Conservation (phyloP, 768 basidiomycete species). For the Auriscalpium vulgare region DNA sequence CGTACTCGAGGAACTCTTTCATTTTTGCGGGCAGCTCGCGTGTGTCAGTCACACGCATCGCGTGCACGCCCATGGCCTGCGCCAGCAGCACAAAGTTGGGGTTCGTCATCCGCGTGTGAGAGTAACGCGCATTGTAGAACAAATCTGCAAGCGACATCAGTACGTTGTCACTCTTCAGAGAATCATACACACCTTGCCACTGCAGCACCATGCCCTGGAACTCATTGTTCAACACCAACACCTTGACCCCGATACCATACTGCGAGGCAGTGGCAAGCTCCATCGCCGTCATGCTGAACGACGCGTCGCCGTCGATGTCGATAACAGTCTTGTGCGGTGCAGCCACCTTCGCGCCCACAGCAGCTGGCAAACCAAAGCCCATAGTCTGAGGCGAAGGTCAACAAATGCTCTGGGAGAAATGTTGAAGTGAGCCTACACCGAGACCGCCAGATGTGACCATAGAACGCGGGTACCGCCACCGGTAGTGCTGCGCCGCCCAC, state of each 20-base stretch:
- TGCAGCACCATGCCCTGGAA: conserved; percentile 99
- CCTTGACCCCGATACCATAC: conserved; percentile 90
- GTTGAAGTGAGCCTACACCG: conserved; percentile 49
- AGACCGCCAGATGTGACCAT: conserved; percentile 94
- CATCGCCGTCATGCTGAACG: conserved; percentile 99
- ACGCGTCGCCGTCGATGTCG: conserved; percentile 97
- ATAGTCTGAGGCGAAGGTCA: conserved; percentile 56
- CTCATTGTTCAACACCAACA: conserved; percentile 88
- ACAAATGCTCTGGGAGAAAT: conserved; percentile 2
- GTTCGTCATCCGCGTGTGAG: conserved; percentile 92
- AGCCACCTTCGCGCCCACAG: conserved; percentile 96
- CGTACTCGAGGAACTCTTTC: conserved; percentile 98
- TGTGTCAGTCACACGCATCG: conserved; percentile 60
- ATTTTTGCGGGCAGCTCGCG: conserved; percentile 89
- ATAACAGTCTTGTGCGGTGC: conserved; percentile 89
- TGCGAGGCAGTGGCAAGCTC: conserved; percentile 92
- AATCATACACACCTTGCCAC: conserved; percentile 76
- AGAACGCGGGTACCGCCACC: conserved; percentile 82
- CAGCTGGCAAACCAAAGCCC: conserved; percentile 94
- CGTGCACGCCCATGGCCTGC: conserved; percentile 87
- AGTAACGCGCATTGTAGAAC: conserved; percentile 95
- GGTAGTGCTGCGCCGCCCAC: conserved; percentile 95
- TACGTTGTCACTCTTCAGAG: background rate
- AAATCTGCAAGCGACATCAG: conserved; percentile 46
- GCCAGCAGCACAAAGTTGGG: conserved; percentile 92